Evolutionary conservation across 768 basidiomycete genomes (phyloP), one percentile per base, ranked within the genome.

Genomic region (Naganishia onofrii): DNA sequence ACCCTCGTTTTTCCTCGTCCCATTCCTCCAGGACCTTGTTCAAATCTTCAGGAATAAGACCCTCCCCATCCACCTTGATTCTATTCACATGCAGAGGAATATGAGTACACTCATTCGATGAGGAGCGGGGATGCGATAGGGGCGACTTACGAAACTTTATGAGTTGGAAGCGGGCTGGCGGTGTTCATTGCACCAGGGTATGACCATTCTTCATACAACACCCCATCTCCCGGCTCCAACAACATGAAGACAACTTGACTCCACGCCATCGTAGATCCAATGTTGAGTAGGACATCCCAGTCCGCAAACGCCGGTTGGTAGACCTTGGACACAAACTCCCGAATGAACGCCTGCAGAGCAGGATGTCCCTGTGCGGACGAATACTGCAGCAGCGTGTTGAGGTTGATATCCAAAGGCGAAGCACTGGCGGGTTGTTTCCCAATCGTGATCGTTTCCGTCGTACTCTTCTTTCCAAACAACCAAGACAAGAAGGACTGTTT

Each of bases 371-470:
- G 80, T 71, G 85, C 85, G 23, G 76, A 73, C 74, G 86, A 85
- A 74, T 93, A 94, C 78, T 94, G 92, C 28, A 94, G 83, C 19
- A 87, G 84, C 17, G 80, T 82, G 0, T 87, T 83, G 3, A 93
- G 83, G 76, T 89, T 88, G 29, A 76, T 67, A 21, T 71, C 71
- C 28, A 90, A 72, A 2, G 56, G 85, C 84, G 15, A 79, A 76
- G 21, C 84, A 79, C 12, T 78, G 23, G 75, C 70, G 3, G 87
- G 77, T 42, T 77, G 72, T 80, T 90, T 92, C 8, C 86, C 87
- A 60, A 93, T 82, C 21, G 83, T 82, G 65, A 89, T 78, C 15
- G 83, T 77, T 34, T 79, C 82, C 2, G 85, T 42, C 42, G 42
- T 86, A 72, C 84, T 84, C 67, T 84, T 83, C 2, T 71, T 73